phyloP scores from a whole-genome alignment of 495 filamentous ascomycete genomes.

The Aspergillus egyptiacus region DNA sequence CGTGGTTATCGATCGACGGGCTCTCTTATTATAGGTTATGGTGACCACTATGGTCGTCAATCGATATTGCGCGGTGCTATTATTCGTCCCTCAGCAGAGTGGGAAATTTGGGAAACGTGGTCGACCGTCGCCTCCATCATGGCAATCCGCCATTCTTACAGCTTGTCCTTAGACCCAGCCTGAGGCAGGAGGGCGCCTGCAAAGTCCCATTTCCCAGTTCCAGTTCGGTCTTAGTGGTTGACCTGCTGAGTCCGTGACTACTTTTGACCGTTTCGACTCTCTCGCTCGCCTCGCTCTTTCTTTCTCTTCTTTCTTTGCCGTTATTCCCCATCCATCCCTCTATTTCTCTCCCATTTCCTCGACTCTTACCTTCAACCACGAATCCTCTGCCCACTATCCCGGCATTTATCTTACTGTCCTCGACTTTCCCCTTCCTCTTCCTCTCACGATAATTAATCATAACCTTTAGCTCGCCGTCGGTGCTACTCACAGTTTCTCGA shows the following conservation, averaged over 20 bases:
- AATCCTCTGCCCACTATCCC: constrained; percentile 3
- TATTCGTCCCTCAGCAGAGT: neutral
- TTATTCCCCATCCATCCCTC: no score
- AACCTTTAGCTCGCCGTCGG: constrained; percentile 1
- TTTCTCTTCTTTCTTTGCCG: no score
- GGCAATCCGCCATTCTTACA: neutral
- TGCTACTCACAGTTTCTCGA: neutral
- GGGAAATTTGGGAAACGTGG: neutral
- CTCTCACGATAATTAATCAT: constrained; percentile 6
- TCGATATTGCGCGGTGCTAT: neutral
- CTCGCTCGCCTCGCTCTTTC: constrained; percentile 19
- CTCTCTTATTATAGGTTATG: no score
- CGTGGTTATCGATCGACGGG: no score
- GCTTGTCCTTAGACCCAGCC: neutral
- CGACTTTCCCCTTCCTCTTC: neutral
- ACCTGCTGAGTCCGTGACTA: neutral
- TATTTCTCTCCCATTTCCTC: constrained; percentile 3
- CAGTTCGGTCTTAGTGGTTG: neutral
- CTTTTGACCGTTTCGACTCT: constrained; percentile 12
- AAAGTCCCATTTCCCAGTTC: neutral
- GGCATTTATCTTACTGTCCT: neutral
- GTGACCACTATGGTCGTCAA: no score
- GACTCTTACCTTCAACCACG: constrained; percentile 5
- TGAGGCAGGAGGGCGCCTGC: neutral
- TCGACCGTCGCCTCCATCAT: constrained; percentile 1